Evolutionary conservation across 2,329 filamentous ascomycete species (phyloP).

Genomic region (Aspergillus pseudoterreus): DNA sequence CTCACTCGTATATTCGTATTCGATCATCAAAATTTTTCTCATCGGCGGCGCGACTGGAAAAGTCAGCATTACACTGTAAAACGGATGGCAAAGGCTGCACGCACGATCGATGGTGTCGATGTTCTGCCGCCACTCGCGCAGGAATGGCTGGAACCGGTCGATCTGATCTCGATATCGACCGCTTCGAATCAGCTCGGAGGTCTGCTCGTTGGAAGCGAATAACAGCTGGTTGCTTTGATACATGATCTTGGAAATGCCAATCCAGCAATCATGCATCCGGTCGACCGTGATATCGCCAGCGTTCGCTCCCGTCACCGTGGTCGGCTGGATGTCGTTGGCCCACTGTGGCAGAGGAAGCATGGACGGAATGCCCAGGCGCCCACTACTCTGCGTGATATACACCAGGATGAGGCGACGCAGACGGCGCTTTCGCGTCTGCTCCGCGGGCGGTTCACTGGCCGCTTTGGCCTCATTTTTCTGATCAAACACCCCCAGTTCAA

Average conservation of each 20-base stretch:
- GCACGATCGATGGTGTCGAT: conserved; percentile 69
- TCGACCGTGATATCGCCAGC: conserved; percentile 46
- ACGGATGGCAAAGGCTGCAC: conserved; percentile 9
- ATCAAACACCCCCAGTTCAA: conserved; percentile 94
- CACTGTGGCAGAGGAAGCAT: conserved; percentile 68
- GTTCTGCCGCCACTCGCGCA: conserved; percentile 74
- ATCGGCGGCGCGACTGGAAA: conserved; percentile 53
- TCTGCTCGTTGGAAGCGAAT: conserved; percentile 83
- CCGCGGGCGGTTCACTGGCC: conserved; percentile 47
- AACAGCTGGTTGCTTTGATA: conserved; percentile 83
- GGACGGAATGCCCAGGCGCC: conserved; percentile 84
- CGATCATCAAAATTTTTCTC: conserved; percentile 79
- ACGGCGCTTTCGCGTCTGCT: conserved; percentile 75
- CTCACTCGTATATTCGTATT: conserved; percentile 87
- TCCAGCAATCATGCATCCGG: conserved; percentile 76
- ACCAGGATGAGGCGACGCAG: conserved; percentile 84
- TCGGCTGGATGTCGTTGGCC: conserved; percentile 36
- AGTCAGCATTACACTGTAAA: background rate
- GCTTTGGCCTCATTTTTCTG: conserved; percentile 70
- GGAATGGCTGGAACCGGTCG: conserved; percentile 73
- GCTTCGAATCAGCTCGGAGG: conserved; percentile 81
- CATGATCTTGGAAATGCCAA: conserved; percentile 89
- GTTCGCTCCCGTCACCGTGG: conserved; percentile 24
- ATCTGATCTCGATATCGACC: conserved; percentile 79
- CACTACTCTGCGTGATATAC: conserved; percentile 90